Conservation (phyloP, 345 rosid genomes). For the Conringia planisiliqua region DNA sequence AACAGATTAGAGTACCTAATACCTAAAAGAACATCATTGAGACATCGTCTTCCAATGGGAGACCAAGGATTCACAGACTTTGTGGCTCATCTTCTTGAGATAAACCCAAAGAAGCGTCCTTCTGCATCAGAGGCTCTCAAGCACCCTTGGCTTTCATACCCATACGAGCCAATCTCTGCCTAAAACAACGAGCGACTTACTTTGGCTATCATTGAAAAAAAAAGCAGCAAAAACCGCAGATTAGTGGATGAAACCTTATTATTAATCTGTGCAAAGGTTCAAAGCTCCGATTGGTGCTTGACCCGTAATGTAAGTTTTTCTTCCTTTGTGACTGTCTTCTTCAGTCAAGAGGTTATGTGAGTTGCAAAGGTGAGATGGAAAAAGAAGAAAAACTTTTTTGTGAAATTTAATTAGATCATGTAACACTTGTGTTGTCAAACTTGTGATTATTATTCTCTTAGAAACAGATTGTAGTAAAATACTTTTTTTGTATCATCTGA, state of each 20-base stretch:
- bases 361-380: conserved; percentile 17
- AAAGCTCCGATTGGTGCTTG: background rate
- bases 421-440: conserved; percentile 20
- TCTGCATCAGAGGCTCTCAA: conserved; percentile 88
- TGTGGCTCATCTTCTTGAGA: conserved; percentile 86
- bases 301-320: background rate
- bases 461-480: conserved; percentile 13
- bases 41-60: conserved; percentile 96
- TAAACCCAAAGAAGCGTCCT: conserved; percentile 95
- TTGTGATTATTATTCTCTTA: conserved; percentile 29
- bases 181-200: conserved; percentile 31
- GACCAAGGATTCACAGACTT: conserved; percentile 98
- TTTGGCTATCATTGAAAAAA: background rate
- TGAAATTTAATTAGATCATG: conserved; percentile 24
- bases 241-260: background rate
- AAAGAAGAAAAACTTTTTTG: background rate
- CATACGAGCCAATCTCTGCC: conserved; percentile 96
- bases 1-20: conserved; percentile 84
- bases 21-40: conserved; percentile 88
- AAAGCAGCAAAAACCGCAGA: conserved; percentile 3
- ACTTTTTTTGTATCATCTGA: conserved; percentile 12
- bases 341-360: background rate
- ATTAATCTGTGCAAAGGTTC: background rate
- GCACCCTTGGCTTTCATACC: conserved; percentile 97
- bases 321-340: background rate